A percentile compares a stretch with the other conserved stretches of the same genome.
phyloP scores from a whole-genome alignment of 2,329 filamentous ascomycete species.

The Trichoderma aggressivum region DNA sequence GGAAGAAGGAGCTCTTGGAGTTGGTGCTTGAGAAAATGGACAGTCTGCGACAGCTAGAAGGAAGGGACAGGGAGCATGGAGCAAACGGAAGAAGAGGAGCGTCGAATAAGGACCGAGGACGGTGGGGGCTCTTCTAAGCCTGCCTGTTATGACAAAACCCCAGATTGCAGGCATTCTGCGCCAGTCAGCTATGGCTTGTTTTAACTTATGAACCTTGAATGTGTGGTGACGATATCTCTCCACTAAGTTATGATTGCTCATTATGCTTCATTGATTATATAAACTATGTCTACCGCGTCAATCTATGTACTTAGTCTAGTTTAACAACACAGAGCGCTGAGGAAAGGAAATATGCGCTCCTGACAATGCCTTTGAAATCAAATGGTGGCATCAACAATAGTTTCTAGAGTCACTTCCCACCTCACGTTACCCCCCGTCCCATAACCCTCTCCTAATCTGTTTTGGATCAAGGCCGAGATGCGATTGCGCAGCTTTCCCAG shows the following conservation, averaged over 20 bases:
- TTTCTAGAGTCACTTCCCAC: conserved; percentile 93
- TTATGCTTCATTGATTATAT: background rate
- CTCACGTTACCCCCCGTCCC: conserved; percentile 72
- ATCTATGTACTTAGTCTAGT: background rate
- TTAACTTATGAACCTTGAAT: background rate
- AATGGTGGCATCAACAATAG: conserved; percentile 43
- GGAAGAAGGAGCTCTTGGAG: conserved; percentile 87
- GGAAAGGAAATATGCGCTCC: background rate
- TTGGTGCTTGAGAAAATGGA: conserved; percentile 96
- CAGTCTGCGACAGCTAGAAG: conserved; percentile 78
- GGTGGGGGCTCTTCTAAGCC: conserved; percentile 49
- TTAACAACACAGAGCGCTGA: background rate
- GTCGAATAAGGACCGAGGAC: conserved; percentile 41
- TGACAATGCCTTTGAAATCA: conserved; percentile 23
- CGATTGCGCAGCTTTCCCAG: conserved; percentile 71
- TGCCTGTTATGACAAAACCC: background rate
- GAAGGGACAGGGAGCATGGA: conserved; percentile 58
- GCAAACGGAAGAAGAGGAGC: conserved; percentile 26
- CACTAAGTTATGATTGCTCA: background rate
- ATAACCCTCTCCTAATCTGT: conserved; percentile 83
- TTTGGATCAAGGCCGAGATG: conserved; percentile 75
- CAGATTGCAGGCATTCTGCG: background rate
- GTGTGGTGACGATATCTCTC: background rate
- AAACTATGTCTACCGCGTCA: background rate
- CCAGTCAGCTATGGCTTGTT: background rate